Evolutionary conservation across 2,329 filamentous ascomycete species (phyloP).

Genomic region (Metarhizium brunneum): DNA sequence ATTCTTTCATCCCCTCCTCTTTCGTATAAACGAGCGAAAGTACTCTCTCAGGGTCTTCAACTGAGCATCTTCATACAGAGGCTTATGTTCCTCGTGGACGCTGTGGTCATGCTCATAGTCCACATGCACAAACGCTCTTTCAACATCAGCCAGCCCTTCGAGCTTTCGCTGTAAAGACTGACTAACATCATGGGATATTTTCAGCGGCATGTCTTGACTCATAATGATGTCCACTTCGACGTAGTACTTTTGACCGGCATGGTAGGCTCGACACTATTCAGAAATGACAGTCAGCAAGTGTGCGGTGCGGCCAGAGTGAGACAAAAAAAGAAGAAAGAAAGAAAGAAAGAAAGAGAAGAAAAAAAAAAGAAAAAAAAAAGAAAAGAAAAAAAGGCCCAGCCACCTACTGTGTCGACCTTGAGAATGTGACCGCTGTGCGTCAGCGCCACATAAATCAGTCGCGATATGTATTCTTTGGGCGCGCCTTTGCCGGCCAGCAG

Average conservation of each 20-base stretch:
- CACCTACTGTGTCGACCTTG: conserved; percentile 43
- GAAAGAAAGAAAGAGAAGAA: too few relatives aligned
- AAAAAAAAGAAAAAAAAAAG: too few relatives aligned
- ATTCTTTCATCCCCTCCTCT: neutral
- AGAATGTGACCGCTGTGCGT: conserved; percentile 44
- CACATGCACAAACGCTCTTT: conserved; percentile 36
- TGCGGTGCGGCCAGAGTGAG: too few relatives aligned
- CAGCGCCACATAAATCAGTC: conserved; percentile 45
- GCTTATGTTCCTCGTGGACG: conserved; percentile 32
- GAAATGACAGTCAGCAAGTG: too few relatives aligned
- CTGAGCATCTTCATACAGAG: conserved; percentile 25
- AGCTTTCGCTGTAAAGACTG: conserved; percentile 52
- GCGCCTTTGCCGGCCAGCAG: conserved; percentile 52
- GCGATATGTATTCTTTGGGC: conserved; percentile 45
- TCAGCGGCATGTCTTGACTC: conserved; percentile 43
- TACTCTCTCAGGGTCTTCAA: conserved; percentile 24
- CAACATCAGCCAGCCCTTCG: conserved; percentile 33
- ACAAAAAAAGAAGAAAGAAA: too few relatives aligned
- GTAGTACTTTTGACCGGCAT: conserved; percentile 52
- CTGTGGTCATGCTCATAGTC: conserved; percentile 34
- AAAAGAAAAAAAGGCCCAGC: too few relatives aligned
- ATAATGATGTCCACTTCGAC: conserved; percentile 55
- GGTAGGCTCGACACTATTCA: conserved; percentile 39
- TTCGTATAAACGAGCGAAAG: conserved; percentile 9
- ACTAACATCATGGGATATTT: conserved; percentile 49